These are phyloP conservation scores for Orychophragmus violaceus DNA, from an alignment of 345 rosid genomes.

Conservation along the genomic window DNA sequence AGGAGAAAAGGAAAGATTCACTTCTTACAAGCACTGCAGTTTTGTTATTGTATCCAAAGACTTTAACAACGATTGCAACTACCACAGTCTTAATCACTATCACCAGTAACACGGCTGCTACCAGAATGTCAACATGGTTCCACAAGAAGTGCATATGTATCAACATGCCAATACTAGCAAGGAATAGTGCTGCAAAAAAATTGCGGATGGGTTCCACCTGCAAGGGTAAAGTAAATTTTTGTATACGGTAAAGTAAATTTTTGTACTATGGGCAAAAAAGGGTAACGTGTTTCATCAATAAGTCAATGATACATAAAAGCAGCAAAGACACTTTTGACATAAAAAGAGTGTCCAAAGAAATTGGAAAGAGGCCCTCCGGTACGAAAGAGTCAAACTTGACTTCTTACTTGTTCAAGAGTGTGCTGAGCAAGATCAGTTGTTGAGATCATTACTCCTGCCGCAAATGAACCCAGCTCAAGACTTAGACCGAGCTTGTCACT, in stretches of 20 bases:
- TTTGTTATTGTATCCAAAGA: slow-evolving; percentile 86
- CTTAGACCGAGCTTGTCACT: slow-evolving; percentile 97
- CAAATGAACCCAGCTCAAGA: slow-evolving; percentile 96
- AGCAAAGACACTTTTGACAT: background rate
- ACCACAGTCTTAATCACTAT: slow-evolving; percentile 66
- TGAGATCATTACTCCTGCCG: slow-evolving; percentile 99
- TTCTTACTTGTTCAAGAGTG: slow-evolving; percentile 84
- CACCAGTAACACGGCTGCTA: slow-evolving; percentile 79
- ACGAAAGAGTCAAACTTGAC: slow-evolving; percentile 6
- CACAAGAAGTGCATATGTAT: slow-evolving; percentile 87
- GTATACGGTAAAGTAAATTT: background rate
- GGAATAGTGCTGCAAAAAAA: slow-evolving; percentile 89
- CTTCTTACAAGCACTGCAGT: slow-evolving; percentile 74
- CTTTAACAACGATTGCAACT: slow-evolving; percentile 63
- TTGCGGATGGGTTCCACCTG: slow-evolving; percentile 94
- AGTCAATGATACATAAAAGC: background rate
- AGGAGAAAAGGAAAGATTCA: background rate
- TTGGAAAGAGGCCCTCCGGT: background rate
- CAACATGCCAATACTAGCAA: slow-evolving; percentile 91
- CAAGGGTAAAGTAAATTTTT: background rate
- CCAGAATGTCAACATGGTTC: slow-evolving; percentile 83
- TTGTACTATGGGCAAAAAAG: background rate
- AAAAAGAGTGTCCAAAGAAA: slow-evolving; percentile 5
- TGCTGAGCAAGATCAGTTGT: slow-evolving; percentile 94
- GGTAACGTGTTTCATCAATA: background rate